Conservation (phyloP, 2,329 filamentous ascomycete genomes). For the Botryotinia globosa region DNA sequence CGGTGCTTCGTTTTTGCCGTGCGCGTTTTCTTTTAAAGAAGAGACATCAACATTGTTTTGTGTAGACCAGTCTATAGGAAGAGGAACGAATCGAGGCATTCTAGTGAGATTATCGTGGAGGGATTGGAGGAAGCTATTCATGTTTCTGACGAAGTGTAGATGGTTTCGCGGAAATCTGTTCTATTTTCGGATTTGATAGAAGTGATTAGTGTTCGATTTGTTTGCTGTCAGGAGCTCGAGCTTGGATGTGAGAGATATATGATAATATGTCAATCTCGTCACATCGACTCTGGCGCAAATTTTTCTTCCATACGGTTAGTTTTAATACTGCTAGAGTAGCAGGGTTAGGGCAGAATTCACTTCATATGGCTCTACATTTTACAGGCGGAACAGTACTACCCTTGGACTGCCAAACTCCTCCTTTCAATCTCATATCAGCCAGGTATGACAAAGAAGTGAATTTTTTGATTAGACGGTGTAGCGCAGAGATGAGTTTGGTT, state of each 20-base stretch:
- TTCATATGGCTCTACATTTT: not conserved
- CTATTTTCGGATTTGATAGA: not conserved
- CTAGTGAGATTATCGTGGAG: not conserved
- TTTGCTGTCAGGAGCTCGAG: not conserved
- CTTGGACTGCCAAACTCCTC: too few relatives aligned
- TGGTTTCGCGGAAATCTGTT: not conserved
- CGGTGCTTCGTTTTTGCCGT: not conserved
- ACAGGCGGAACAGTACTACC: not conserved
- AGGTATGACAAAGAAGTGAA: not conserved
- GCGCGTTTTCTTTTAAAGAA: not conserved
- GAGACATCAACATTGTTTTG: not conserved
- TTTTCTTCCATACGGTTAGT: not conserved
- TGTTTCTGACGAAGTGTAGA: too few relatives aligned
- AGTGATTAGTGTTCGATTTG: not conserved
- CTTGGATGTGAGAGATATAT: not conserved
- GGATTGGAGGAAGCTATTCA: not conserved
- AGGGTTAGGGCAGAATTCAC: not conserved
- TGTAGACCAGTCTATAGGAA: not conserved
- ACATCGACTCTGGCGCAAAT: not conserved
- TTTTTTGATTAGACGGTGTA: too few relatives aligned
- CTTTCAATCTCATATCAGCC: not conserved
- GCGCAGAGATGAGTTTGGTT: not conserved
- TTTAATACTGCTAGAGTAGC: not conserved
- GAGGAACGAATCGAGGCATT: not conserved
- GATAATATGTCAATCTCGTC: accelerated